Evolutionary conservation across 768 basidiomycete species (phyloP), one percentile per base, ranked within the genome.

Genomic region (Pulveroboletus sp.): DNA sequence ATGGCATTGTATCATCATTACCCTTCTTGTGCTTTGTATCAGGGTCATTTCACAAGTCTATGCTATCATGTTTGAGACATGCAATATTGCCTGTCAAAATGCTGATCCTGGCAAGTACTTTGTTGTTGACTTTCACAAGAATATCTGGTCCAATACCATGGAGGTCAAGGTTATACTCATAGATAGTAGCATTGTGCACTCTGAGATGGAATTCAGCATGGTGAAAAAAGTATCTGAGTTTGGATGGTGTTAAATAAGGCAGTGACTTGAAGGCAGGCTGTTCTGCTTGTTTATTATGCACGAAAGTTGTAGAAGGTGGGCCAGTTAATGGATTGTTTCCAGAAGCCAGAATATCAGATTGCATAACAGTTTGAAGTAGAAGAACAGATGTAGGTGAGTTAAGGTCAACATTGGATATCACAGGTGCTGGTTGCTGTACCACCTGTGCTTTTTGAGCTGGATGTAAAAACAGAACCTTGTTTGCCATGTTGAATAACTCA

Each of bases 311-410:
- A n/a, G n/a, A n/a, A n/a, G n/a, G n/a, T n/a, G n/a, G n/a, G n/a
- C n/a, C n/a, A n/a, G n/a, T n/a, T n/a, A n/a, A n/a, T n/a, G n/a
- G n/a, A n/a, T n/a, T n/a, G n/a, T n/a, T n/a, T n/a, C n/a, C n/a
- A n/a, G n/a, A n/a, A n/a, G n/a, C n/a, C n/a, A n/a, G n/a, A n/a
- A n/a, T n/a, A n/a, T n/a, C n/a, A n/a, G n/a, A n/a, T n/a, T n/a
- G n/a, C n/a, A n/a, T n/a, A n/a, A n/a, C n/a, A n/a, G 16, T 51
- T 30, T 45, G 39, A 17, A 56, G 35, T 1, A 56, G 43, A 19
- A 58, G 20, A 6, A 52, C n/a, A 1, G 47, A 58, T 0, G 24
- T 52, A 1, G 55, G 1, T 1, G 38, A 37, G 23, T 32, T 53
- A 38, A 58, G 1, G 7, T 49, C 38, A 1, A 44, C 17, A 16